A percentile compares a stretch with the other conserved stretches of the same genome.
phyloP scores from a whole-genome alignment of 2,329 filamentous ascomycete genomes.

The Pseudocercospora eumusae region DNA sequence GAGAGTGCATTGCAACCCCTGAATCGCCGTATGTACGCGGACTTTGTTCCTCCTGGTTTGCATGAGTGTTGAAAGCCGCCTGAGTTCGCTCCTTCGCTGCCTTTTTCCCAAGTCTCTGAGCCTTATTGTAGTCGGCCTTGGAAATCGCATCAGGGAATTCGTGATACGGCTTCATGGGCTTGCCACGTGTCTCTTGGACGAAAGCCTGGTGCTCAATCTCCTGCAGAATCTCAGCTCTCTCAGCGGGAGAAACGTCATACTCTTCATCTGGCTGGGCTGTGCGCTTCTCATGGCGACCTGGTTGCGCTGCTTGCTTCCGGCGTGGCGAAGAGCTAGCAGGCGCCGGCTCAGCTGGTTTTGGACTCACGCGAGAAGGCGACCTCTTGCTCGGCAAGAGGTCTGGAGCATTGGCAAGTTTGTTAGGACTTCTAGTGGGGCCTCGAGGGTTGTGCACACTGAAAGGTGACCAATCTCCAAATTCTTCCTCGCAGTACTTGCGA shows the following conservation, averaged over 20 bases:
- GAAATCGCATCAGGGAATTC: neutral
- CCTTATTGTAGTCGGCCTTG: neutral
- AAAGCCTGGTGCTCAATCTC: neutral
- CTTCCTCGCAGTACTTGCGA: constrained; percentile 9
- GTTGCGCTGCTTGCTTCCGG: neutral
- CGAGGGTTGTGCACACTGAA: neutral
- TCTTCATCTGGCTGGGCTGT: neutral
- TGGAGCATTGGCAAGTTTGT: constrained; percentile 6
- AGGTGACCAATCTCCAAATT: neutral
- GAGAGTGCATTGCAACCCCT: neutral
- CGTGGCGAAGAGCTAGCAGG: neutral
- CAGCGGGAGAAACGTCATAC: neutral
- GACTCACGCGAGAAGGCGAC: neutral
- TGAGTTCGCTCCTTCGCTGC: neutral
- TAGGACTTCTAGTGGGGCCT: constrained; percentile 7
- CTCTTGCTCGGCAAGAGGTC: neutral
- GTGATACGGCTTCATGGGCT: neutral
- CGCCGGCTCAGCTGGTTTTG: neutral
- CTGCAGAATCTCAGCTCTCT: neutral
- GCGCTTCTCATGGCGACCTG: neutral
- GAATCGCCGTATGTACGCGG: neutral
- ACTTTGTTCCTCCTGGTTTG: neutral
- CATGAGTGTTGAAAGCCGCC: neutral
- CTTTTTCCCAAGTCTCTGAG: neutral
- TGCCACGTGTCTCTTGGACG: neutral